Evolutionary conservation across 192 early-diverging fungal genomes (phyloP).

Genomic region (Entophlyctis luteolus): DNA sequence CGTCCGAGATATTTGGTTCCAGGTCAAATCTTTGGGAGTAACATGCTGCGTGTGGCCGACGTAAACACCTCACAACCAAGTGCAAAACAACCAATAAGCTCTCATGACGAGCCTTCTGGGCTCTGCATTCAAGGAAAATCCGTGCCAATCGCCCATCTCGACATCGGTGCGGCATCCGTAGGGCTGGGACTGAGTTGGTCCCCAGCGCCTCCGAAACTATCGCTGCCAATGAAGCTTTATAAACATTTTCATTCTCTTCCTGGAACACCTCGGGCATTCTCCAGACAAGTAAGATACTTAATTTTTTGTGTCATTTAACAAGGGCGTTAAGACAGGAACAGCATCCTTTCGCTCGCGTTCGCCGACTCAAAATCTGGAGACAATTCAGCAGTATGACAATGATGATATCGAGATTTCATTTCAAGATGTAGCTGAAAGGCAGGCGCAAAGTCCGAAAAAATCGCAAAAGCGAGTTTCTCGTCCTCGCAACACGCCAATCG

Average conservation of each 20-base stretch:
- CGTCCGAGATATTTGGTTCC: constrained; percentile 6
- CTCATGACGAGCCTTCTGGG: background rate
- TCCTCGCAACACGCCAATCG: constrained; percentile 5
- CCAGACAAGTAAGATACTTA: constrained; percentile 6
- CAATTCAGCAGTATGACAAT: too few relatives aligned
- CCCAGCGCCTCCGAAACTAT: constrained; percentile 33
- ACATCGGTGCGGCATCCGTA: constrained; percentile 24
- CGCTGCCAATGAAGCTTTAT: constrained; percentile 5
- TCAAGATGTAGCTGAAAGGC: too few relatives aligned
- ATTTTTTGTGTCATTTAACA: background rate
- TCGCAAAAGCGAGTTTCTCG: too few relatives aligned
- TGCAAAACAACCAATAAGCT: too few relatives aligned
- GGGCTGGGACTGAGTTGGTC: constrained; percentile 33
- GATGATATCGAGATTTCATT: too few relatives aligned
- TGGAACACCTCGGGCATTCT: constrained; percentile 11
- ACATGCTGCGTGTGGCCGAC: too few relatives aligned
- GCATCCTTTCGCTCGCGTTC: background rate
- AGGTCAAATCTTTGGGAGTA: background rate
- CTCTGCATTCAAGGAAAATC: constrained; percentile 23
- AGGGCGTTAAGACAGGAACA: background rate
- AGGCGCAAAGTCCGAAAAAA: too few relatives aligned
- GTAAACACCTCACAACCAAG: too few relatives aligned
- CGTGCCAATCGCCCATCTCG: constrained; percentile 25
- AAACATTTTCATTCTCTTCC: constrained; percentile 20
- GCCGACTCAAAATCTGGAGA: too few relatives aligned